A percentile compares a stretch with the other conserved stretches of the same genome.
These are phyloP conservation scores for Cyberlindnera americana DNA, from an alignment of 805 yeast genomes.

Conservation along the genomic window DNA sequence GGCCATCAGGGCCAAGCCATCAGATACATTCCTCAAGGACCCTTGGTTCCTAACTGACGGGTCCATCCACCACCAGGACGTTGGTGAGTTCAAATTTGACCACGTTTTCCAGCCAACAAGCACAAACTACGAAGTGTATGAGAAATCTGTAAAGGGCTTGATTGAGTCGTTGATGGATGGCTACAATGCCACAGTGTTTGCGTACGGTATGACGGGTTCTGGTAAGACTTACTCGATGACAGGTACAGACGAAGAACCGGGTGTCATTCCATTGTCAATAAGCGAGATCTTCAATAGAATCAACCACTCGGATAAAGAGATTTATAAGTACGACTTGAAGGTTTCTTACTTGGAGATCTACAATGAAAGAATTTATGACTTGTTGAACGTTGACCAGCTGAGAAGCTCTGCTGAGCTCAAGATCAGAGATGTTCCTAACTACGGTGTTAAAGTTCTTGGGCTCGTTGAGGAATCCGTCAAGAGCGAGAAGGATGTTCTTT, in stretches of 20 bases:
- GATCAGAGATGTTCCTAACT: constrained; percentile 69
- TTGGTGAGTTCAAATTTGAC: constrained; percentile 72
- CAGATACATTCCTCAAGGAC: constrained; percentile 28
- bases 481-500: constrained; percentile 56
- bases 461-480: constrained; percentile 58
- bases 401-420: constrained; percentile 48
- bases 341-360: constrained; percentile 87
- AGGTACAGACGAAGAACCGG: constrained; percentile 52
- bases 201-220: constrained; percentile 96
- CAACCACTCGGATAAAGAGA: constrained; percentile 22
- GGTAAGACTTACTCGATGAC: constrained; percentile 96
- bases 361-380: constrained; percentile 85
- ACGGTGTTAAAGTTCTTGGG: constrained; percentile 76
- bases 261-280: constrained; percentile 80
- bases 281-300: constrained; percentile 52
- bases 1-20: constrained; percentile 75
- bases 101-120: constrained; percentile 63
- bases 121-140: constrained; percentile 60
- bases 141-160: constrained; percentile 47
- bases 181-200: constrained; percentile 84
- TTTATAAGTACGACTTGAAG: constrained; percentile 40
- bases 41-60: constrained; percentile 30
- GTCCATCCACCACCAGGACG: constrained; percentile 49
- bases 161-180: constrained; percentile 62
- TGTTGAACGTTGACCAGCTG: constrained; percentile 41